Base-by-base conservation (phyloP, 176 grass and related monocot species). In the Phragmites australis region DNA sequence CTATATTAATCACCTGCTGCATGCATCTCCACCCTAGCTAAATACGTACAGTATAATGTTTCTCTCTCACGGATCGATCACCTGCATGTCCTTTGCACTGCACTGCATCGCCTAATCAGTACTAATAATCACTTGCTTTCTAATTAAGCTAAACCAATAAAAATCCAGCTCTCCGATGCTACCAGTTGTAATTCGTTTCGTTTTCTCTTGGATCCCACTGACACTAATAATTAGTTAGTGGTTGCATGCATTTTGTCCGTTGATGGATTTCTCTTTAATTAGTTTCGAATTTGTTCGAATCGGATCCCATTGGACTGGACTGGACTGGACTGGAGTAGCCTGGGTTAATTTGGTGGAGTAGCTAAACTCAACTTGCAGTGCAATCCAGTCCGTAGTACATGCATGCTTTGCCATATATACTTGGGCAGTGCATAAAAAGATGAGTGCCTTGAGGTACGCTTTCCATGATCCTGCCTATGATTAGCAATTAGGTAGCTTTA, bases 381-480 rank as follows among this genome's bases (percentile, higher is more conserved):
- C n/a, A n/a, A n/a, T n/a, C n/a, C n/a, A n/a, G n/a, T n/a, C n/a
- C n/a, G n/a, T n/a, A n/a, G n/a, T n/a, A n/a, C n/a, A n/a, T n/a
- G n/a, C n/a, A n/a, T n/a, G n/a, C n/a, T n/a, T n/a, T n/a, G n/a
- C n/a, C n/a, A n/a, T n/a, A n/a, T n/a, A n/a, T n/a, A n/a, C n/a
- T n/a, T n/a, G n/a, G n/a, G n/a, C n/a, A n/a, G n/a, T n/a, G n/a
- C n/a, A n/a, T n/a, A n/a, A 16, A 48, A 83, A 87, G 70, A 43
- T 54, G 48, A 61, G 46, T 43, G 55, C 8, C 57, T 30, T 83
- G 45, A 49, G n/a, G 31, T 16, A 41, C 1, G 40, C 47, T 39
- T 44, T 72, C 65, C 85, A 88, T 83, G 86, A 83, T 83, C 86
- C 74, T 83, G 48, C 86, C 74, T 65, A 83, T 80, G 75, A 84